Evolutionary conservation across 2,329 filamentous ascomycete genomes (phyloP), one percentile per base, ranked within the genome.

Genomic region (Amauroascus verrucosus): DNA sequence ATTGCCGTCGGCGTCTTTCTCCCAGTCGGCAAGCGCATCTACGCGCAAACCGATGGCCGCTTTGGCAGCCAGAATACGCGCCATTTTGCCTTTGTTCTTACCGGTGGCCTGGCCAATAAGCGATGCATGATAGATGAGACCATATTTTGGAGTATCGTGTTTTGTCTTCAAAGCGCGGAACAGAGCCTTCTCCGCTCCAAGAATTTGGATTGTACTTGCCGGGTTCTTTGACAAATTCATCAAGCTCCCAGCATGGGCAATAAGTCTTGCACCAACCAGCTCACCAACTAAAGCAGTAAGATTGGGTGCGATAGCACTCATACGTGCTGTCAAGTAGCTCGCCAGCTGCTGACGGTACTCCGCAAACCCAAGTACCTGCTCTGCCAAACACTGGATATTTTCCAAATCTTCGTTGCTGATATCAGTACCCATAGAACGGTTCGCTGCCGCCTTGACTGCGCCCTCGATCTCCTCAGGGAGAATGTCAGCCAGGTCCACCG

Each of bases 51-150:
- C 90, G 48, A 98, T 81, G 24, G 93, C 88, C 45, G 91, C 84
- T 78, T 97, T 97, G 62, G 91, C 86, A 47, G 93, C 86, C 57
- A 98, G 80, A 77, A 95, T 89, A 79, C 93, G 88, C 40, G 93
- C 93, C 66, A 98, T 95, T 79, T 98, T 98, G 64, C 93, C 93
- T 84, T 98, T 98, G 78, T 97, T 97, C 77, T 88, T 91, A 65
- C 93, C 93, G 18, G 88, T 95, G 28, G 93, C 93, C 75, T 98
- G 93, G 43, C 93, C 94, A 60, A 98, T 94, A 44, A 98, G 81
- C 26, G 88, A 93, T 47, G 87, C 86, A 72, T 95, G 86, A 75
- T 93, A 94, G 69, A 94, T 88, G 60, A 95, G 79, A 79, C 93
- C 93, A 65, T 97, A 98, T 74, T 97, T 98, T 67, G 93, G 93